phyloP scores from a whole-genome alignment of 2,329 filamentous ascomycete genomes.

The Dissoconium aciculare region DNA sequence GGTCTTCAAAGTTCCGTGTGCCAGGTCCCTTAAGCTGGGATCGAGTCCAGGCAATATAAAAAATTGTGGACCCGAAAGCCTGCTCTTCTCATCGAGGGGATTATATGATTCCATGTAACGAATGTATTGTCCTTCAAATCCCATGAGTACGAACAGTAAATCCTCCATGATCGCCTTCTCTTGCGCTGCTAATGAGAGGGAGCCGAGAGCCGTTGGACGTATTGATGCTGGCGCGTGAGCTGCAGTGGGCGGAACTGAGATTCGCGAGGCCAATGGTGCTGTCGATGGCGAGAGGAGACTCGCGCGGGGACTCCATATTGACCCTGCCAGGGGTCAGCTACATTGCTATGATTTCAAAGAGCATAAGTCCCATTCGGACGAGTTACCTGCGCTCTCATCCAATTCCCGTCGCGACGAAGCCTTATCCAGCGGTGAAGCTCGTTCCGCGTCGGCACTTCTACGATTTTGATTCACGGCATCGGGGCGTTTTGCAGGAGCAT shows the following conservation, averaged over 20 bases:
- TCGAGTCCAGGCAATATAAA: constrained; percentile 71
- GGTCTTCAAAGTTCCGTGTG: constrained; percentile 79
- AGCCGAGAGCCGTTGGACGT: constrained; percentile 51
- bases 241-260: constrained; percentile 46
- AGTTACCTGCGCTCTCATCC: constrained; percentile 12
- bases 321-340: constrained; percentile 11
- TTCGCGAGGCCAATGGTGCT: constrained; percentile 56
- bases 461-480: constrained; percentile 6
- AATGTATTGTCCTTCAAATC: constrained; percentile 95
- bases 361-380: too few relatives aligned
- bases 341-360: not conserved
- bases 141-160: constrained; percentile 90
- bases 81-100: constrained; percentile 70
- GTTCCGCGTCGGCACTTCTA: constrained; percentile 10
- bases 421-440: constrained; percentile 9
- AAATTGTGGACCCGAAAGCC: constrained; percentile 68
- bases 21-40: constrained; percentile 77
- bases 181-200: constrained; percentile 64
- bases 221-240: constrained; percentile 54
- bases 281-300: constrained; percentile 53
- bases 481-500: constrained; percentile 11
- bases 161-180: constrained; percentile 82
- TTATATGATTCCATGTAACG: constrained; percentile 73
- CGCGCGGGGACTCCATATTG: constrained; percentile 65
- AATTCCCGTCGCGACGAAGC: constrained; percentile 3